A percentile compares a stretch with the other conserved stretches of the same genome.
phyloP scores from a whole-genome alignment of 192 early-diverging fungal species.

The Backusella australiensis region DNA sequence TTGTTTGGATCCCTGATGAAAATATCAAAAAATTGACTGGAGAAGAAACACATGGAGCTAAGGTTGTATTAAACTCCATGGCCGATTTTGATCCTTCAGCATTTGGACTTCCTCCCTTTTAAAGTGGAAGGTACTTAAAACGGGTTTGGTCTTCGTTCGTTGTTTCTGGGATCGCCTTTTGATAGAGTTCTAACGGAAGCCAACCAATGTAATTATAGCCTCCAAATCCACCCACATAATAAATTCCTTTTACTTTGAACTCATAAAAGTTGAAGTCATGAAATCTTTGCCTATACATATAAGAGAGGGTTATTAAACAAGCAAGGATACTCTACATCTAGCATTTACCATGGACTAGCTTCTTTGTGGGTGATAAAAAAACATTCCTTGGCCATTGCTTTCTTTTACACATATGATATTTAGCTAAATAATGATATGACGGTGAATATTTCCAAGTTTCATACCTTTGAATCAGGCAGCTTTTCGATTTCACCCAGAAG shows the following conservation, averaged over 20 bases:
- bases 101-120: slow-evolving; percentile 4
- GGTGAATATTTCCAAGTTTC: not conserved
- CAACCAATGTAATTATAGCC: slow-evolving; percentile 54
- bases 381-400: slow-evolving; percentile 35
- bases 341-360: slow-evolving; percentile 35
- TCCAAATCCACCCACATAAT: slow-evolving; percentile 56
- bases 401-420: not conserved
- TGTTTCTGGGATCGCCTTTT: slow-evolving; percentile 17
- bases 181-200: slow-evolving; percentile 41
- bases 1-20: slow-evolving; percentile 89
- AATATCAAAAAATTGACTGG: slow-evolving; percentile 45
- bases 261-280: slow-evolving; percentile 51
- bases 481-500: slow-evolving; percentile 38
- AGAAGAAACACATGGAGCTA: slow-evolving; percentile 47
- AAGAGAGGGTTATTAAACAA: not conserved
- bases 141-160: not conserved
- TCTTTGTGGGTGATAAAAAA: slow-evolving; percentile 42
- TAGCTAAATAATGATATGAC: not conserved
- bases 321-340: not conserved
- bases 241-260: slow-evolving; percentile 40
- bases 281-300: slow-evolving; percentile 21
- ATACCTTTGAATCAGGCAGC: slow-evolving; percentile 14
- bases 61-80: slow-evolving; percentile 56
- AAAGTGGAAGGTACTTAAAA: not conserved
- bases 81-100: slow-evolving; percentile 62